A percentile compares a stretch with the other conserved stretches of the same genome.
These are phyloP conservation scores for Cladochytrium replicatum DNA, from an alignment of 192 early-diverging fungal genomes.

Conservation along the genomic window DNA sequence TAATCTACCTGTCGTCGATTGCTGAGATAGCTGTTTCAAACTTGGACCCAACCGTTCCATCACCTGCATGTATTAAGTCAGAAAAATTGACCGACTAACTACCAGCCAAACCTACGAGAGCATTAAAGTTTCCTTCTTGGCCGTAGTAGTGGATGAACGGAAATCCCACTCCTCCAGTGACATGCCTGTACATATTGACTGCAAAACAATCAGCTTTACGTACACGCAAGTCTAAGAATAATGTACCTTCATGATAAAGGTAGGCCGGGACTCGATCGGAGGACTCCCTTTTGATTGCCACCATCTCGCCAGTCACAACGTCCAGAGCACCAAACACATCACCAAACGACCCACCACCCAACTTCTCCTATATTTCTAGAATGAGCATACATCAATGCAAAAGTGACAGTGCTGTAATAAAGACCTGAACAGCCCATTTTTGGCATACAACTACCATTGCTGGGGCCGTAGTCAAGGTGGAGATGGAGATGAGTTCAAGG, in stretches of 20 bases:
- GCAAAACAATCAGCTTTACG: no score
- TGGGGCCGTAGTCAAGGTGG: no score
- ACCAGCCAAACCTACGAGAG: not conserved
- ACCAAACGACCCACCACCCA: conserved; percentile 35
- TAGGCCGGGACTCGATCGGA: not conserved
- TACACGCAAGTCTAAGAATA: no score
- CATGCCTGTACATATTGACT: conserved; percentile 17
- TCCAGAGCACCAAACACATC: conserved; percentile 32
- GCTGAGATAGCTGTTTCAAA: conserved; percentile 14
- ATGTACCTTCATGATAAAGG: conserved; percentile 16
- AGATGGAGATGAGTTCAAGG: no score
- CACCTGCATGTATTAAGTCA: conserved; percentile 14
- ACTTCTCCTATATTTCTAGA: conserved; percentile 26
- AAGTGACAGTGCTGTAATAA: no score
- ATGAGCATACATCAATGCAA: no score
- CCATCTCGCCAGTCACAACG: conserved; percentile 11
- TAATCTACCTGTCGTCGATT: conserved; percentile 8
- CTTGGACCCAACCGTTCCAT: conserved; percentile 35
- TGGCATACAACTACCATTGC: no score
- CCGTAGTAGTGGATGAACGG: conserved; percentile 23
- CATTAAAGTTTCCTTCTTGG: conserved; percentile 24
- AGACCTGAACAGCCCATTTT: no score
- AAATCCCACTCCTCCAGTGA: conserved; percentile 19
- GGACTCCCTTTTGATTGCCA: conserved; percentile 34
- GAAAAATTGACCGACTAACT: not conserved